A percentile compares a stretch with the other conserved stretches of the same genome.
Conservation (phyloP, 495 filamentous ascomycete genomes). For the Penicillium bialowiezense region DNA sequence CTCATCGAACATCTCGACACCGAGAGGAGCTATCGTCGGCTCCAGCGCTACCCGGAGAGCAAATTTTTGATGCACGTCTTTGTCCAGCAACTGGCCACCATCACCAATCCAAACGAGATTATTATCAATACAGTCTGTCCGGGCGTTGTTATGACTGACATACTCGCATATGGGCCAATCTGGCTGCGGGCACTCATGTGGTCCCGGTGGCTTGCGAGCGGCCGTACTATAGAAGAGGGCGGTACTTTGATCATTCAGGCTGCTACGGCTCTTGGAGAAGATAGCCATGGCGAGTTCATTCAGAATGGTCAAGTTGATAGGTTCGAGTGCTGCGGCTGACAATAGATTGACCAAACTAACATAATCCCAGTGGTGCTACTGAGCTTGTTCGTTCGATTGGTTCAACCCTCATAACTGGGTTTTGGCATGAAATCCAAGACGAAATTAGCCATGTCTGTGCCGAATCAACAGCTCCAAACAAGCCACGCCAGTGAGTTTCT, state of each 20-base stretch:
- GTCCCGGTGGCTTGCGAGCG: background rate
- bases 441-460: too few relatives aligned
- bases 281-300: slow-evolving; percentile 26
- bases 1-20: slow-evolving; percentile 14
- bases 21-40: background rate
- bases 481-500: too few relatives aligned
- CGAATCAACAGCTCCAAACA: too few relatives aligned
- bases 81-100: slow-evolving; percentile 15
- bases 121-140: slow-evolving; percentile 30
- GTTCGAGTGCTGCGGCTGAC: background rate
- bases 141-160: slow-evolving; percentile 19
- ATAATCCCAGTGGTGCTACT: too few relatives aligned
- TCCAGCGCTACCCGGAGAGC: slow-evolving; percentile 19
- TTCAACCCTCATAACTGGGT: too few relatives aligned
- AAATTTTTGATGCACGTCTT: slow-evolving; percentile 29
- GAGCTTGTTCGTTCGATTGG: too few relatives aligned
- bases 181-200: too few relatives aligned
- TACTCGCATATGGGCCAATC: background rate
- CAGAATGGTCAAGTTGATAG: background rate
- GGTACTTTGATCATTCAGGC: slow-evolving; percentile 12
- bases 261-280: slow-evolving; percentile 10
- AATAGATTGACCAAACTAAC: too few relatives aligned
- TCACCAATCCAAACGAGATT: slow-evolving; percentile 15
- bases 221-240: slow-evolving; percentile 10
- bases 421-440: too few relatives aligned